Base-by-base conservation (phyloP, 2,329 filamentous ascomycete genomes). In the Diplodia mutila region DNA sequence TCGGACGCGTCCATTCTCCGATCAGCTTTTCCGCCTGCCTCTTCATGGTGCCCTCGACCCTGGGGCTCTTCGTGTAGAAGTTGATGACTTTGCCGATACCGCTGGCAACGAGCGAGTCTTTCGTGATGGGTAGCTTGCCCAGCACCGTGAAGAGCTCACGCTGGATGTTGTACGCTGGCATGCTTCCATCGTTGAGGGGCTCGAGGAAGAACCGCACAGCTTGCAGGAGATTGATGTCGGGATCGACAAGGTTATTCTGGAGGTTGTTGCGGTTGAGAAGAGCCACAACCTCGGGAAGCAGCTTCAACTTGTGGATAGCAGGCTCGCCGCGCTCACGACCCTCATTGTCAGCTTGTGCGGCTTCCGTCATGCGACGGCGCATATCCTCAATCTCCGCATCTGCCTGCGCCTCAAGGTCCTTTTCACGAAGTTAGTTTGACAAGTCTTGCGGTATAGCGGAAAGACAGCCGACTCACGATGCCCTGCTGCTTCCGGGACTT, bases 201-300 rank as follows among this genome's bases (percentile, higher is more conserved):
- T 99, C 95, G 25, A 99, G 87, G 85, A 98, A 98, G 85, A 97
- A 98, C 76, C 94, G 93, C 75, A 99, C 93, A 16, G 94, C 92
- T 80, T 97, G 93, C 48, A 99, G 84, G 70, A 99, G 91, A 81
- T 98, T 97, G 76, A 91, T 96, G 75, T 99, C 95, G 0, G 94
- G 94, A 72, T 97, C 94, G 49, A 97, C 89, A 61, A 98, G 89
- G 34, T 91, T 91, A 72, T 92, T 86, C 75, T 91, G 92, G 32
- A 94, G 88, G 65, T 91, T 93, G 79, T 94, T 97, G 74, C 93
- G 91, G 78, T 96, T 97, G 69, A 99, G 86, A 23, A 98, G 85
- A 52, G 89, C 89, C 55, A 94, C 90, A 16, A 99, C 95, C 77
- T 97, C 91, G 1, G 94, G 94, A 18, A 99, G 88, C 72, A 99